These are phyloP conservation scores for Epicoccum nigrum DNA, from an alignment of 2,329 filamentous ascomycete species.

Conservation along the genomic window DNA sequence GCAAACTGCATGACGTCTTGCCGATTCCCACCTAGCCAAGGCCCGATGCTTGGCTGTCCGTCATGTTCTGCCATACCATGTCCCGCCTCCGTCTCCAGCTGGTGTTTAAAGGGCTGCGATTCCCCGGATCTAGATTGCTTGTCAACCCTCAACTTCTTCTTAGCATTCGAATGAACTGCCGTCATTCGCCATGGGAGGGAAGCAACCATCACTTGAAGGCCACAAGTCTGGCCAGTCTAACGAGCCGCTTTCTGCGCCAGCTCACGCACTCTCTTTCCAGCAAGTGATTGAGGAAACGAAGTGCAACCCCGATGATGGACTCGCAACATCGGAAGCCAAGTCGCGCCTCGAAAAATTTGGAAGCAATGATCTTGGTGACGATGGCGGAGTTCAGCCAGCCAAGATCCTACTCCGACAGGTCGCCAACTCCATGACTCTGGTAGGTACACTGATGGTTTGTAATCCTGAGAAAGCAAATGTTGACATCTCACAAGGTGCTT, in stretches of 20 bases:
- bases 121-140: constrained; percentile 41
- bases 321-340: constrained; percentile 65
- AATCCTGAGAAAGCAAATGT: not conserved
- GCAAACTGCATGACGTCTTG: constrained; percentile 34
- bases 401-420: constrained; percentile 77
- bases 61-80: constrained; percentile 24
- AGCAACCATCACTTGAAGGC: constrained; percentile 43
- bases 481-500: constrained; percentile 40
- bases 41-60: constrained; percentile 39
- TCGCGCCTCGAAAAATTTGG: constrained; percentile 57
- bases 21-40: constrained; percentile 34
- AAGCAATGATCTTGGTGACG: constrained; percentile 74
- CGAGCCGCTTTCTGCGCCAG: constrained; percentile 63
- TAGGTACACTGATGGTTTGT: constrained; percentile 37
- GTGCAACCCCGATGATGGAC: constrained; percentile 70
- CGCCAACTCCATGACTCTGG: constrained; percentile 79
- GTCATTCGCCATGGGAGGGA: constrained; percentile 46
- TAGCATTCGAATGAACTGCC: constrained; percentile 24
- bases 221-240: constrained; percentile 56
- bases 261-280: constrained; percentile 65
- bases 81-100: constrained; percentile 27
- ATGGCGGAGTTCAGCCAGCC: constrained; percentile 71
- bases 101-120: constrained; percentile 37
- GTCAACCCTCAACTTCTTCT: constrained; percentile 34
- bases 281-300: constrained; percentile 62